Base-by-base conservation (phyloP, 768 basidiomycete genomes). In the Lyophyllum atratum region DNA sequence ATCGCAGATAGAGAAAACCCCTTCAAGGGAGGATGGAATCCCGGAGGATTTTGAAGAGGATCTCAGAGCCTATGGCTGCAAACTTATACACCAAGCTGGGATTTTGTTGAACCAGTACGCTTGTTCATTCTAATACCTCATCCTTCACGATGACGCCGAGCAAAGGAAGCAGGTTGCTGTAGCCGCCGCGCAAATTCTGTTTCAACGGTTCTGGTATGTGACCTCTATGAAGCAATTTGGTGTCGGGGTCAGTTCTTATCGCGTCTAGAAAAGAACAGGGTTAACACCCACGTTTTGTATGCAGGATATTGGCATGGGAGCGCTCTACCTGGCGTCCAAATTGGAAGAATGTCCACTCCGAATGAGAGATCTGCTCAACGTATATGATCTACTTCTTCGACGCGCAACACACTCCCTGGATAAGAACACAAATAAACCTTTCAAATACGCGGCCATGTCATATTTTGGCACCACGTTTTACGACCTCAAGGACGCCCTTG, bases 181-280 rank as follows among this genome's bases (percentile, higher is more conserved):
- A 52, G 94, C 97, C 6, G 93, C 95, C 1, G 97, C 97, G 0
- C 95, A 98, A 69, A 93, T 98, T 29, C 76, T 99, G 1, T 96
- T 95, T 69, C 97, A 99, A 60, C 80, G 96, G 31, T 99, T 99
- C 78, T 98, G 91, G 91, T 98, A 85, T 73, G 92, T 96, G 17
- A 88, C 89, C 4, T 96, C 94, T 8, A 86, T 99, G 87, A 91
- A 91, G 69, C 92, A 95, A 54, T 99, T 95, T 72, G 89, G 95
- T 22, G 88, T 98, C 56, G 91, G 88, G 63, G 95, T 97, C 66
- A 71, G 92, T 76, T 42, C 49, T 45, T 50, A 46, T 52, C 37
- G 45, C 22, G 42, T 37, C 43, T 26, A 28, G 17, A 3, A 11
- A 15, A 29, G 25, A 53, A 54, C 52, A 51, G 47, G 55, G 52